Percentiles rank a stretch among this genome's conserved stretches.
These are phyloP conservation scores for Narthecium ossifragum DNA, from an alignment of 106 monocot genomes.

Conservation along the genomic window DNA sequence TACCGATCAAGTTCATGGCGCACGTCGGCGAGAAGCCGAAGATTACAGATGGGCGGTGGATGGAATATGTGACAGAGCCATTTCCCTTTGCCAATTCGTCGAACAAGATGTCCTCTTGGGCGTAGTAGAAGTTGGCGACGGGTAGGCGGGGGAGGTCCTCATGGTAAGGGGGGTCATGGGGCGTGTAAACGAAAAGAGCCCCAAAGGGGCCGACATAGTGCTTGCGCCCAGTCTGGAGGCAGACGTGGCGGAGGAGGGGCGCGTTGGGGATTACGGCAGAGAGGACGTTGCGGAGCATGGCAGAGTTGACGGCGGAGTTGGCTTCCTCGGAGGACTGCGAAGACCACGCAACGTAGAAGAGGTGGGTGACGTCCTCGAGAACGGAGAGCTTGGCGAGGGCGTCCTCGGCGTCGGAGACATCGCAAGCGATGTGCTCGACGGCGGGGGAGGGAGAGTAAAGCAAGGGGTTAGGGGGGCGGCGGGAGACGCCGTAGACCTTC, in stretches of 20 bases:
- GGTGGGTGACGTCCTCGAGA: slow-evolving; percentile 72
- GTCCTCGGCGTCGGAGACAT: slow-evolving; percentile 43
- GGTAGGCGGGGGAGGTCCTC: slow-evolving; percentile 45
- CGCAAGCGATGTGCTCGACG: slow-evolving; percentile 43
- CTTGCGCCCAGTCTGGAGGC: slow-evolving; percentile 72
- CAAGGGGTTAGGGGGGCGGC: slow-evolving; percentile 44
- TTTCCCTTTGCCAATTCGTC: slow-evolving; percentile 27
- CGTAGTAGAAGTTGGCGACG: slow-evolving; percentile 46
- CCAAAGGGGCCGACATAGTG: slow-evolving; percentile 70
- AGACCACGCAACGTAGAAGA: slow-evolving; percentile 69
- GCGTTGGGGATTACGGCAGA: slow-evolving; percentile 47
- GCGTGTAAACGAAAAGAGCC: background rate
- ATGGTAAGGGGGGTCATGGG: slow-evolving; percentile 37
- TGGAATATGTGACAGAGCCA: slow-evolving; percentile 35
- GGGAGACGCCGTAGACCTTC: slow-evolving; percentile 71
- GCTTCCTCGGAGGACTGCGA: slow-evolving; percentile 40
- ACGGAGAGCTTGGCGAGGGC: slow-evolving; percentile 55
- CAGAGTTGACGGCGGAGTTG: slow-evolving; percentile 42
- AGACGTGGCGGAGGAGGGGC: slow-evolving; percentile 59
- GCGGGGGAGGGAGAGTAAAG: slow-evolving; percentile 10
- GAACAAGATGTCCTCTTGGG: slow-evolving; percentile 48
- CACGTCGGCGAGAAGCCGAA: slow-evolving; percentile 40
- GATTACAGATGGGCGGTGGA: slow-evolving; percentile 40
- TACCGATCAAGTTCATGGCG: slow-evolving; percentile 29
- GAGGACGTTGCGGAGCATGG: slow-evolving; percentile 77